Base-by-base conservation (phyloP, 306 rosid species). In the Castanea mollissima region DNA sequence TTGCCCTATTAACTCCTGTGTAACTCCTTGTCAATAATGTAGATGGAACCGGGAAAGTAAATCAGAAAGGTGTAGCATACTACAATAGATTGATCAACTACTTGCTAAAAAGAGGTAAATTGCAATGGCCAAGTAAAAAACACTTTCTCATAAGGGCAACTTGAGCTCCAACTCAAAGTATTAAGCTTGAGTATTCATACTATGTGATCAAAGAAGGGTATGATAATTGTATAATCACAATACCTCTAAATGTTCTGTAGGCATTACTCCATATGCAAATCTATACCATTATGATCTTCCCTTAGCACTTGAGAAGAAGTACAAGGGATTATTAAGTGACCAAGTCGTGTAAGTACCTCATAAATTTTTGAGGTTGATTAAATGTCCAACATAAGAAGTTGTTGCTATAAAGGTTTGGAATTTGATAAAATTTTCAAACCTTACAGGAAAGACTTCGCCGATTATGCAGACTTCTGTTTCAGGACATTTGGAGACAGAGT, bases 211-310 rank as follows among this genome's bases (percentile, higher is more conserved):
- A 49, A 49, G 54, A 49, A 13, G 16, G 54, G 15, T 12, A 49
- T 12, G 16, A 49, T 49, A 49, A 49, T 54, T 18, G 18, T 1
- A 5, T 71, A 23, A 25, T 15, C 6, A 71, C 23, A 6, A 3
- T 6, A 49, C 1, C 14, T 76, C 34, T 73, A 51, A 73, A 71
- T 67, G 69, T 41, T 63, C 49, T 86, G 79, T 73, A 92, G 99
- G 99, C 54, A 88, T 92, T 68, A 91, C 97, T 79, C 99, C 99
- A 6, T 91, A 91, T 82, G 99, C 97, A 78, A 92, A 92, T 83
- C 85, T 94, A 23, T 92, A 94, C 75, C 99, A 94, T 68, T 94
- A 92, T 87, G 99, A 94, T 79, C 97, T 94, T 84, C 99, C 99
- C 69, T 74, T 85, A 64, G 97, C 91, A 62, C 91, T 94, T 64